Base-by-base conservation (phyloP, 176 grass and related monocot genomes). In the Rhipidocladum racemiflorum region DNA sequence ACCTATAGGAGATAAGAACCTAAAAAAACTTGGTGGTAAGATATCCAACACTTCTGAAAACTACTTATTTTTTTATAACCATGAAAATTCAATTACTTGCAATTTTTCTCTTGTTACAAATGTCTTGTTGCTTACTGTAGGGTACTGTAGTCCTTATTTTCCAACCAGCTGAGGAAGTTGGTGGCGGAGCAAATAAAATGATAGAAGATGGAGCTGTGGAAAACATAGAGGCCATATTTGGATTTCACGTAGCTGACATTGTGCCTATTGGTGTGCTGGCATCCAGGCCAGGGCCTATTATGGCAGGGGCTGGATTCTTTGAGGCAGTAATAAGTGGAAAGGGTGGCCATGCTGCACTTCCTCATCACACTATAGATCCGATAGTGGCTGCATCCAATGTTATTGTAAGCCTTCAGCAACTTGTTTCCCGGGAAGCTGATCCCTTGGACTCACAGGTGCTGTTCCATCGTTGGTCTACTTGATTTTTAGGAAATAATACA, bases 341-440 rank as follows among this genome's bases (percentile, higher is more conserved):
- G 77, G 95, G 92, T 79, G 95, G 95, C 34, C 95, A 94, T 83
- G 95, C 92, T 75, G 95, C 92, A 46, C 88, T 94, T 86, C 95
- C 95, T 69, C 95, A 97, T 68, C 92, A 97, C 72, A 91, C 95
- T 72, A 97, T 94, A 70, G 95, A 97, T 87, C 95, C 95, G 3
- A 97, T 97, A 70, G 75, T 97, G 64, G 95, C 95, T 83, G 95
- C 95, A 38, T 97, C 95, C 80, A 92, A 89, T 97, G 95, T 94
- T 65, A 92, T 97, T 81, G 90, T 97, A 68, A 97, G 90, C 81
- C 89, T 94, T 82, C 94, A 97, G 24, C 92, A 97, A 75, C 91
- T 97, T 81, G 83, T 97, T 87, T 97, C 94, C 5, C 88, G 92
- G 80, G 94, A 97, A 91, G 92, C 94, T 75, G 94, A 97, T 85